A percentile compares a stretch with the other conserved stretches of the same genome.
Conservation (phyloP, 106 monocot species). For the Dendrobium huoshanense region DNA sequence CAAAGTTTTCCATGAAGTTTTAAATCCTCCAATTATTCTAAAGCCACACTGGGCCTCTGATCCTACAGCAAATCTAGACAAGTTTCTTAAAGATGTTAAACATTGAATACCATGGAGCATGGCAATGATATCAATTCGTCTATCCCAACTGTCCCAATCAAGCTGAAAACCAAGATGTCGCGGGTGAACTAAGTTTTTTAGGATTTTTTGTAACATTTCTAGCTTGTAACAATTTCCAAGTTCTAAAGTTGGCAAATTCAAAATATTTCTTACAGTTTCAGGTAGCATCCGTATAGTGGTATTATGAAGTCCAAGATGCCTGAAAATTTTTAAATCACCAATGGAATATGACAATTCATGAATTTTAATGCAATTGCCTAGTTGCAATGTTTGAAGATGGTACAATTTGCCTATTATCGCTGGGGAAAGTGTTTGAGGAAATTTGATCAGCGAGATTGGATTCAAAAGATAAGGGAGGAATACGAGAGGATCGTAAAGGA, state of each 20-base stretch:
- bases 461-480: not conserved
- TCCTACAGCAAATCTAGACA: conserved; percentile 38
- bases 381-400: conserved; percentile 40
- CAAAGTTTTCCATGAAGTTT: too few relatives aligned
- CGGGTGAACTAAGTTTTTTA: not conserved
- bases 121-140: conserved; percentile 1
- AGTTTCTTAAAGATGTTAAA: not conserved
- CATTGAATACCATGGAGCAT: conserved; percentile 36
- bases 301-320: conserved; percentile 1
- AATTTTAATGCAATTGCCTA: conserved; percentile 30
- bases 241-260: not conserved
- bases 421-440: not conserved
- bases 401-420: conserved; percentile 19
- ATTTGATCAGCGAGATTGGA: not conserved
- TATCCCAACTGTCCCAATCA: not conserved
- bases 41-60: conserved; percentile 13
- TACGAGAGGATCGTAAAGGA: not conserved
- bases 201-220: too few relatives aligned
- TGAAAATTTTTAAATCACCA: conserved; percentile 12
- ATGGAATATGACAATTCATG: conserved; percentile 20
- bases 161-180: conserved; percentile 37
- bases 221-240: too few relatives aligned
- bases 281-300: not conserved
- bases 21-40: not conserved
- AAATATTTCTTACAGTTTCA: not conserved